These are phyloP conservation scores for Microdochium paspali DNA, from an alignment of 2,329 filamentous ascomycete species.

Conservation along the genomic window DNA sequence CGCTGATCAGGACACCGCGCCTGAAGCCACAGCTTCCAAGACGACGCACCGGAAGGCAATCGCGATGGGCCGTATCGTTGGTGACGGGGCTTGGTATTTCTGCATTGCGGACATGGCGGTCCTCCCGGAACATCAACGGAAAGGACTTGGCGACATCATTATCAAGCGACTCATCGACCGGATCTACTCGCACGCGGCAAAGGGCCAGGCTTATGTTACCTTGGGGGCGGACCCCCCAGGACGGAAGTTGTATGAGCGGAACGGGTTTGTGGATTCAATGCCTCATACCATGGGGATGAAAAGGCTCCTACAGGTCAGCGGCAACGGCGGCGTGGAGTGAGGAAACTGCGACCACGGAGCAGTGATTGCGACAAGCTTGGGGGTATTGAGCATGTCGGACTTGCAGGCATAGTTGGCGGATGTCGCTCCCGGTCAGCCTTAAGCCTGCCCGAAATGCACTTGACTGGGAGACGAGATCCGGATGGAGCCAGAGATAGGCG, in stretches of 20 bases:
- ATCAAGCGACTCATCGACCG: constrained; percentile 29
- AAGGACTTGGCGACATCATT: constrained; percentile 34
- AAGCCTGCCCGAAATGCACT: too few relatives aligned
- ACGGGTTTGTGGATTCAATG: constrained; percentile 33
- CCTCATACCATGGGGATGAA: constrained; percentile 26
- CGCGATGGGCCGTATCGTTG: constrained; percentile 40
- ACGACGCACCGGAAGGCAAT: constrained; percentile 13
- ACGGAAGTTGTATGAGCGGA: constrained; percentile 30
- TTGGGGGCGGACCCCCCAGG: constrained; percentile 35
- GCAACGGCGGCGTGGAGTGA: not conserved
- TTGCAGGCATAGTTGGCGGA: too few relatives aligned
- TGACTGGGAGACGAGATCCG: too few relatives aligned
- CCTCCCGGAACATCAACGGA: constrained; percentile 35
- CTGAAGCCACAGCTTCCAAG: not conserved
- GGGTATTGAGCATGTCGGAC: too few relatives aligned
- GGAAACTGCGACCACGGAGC: too few relatives aligned
- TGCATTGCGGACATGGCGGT: constrained; percentile 39
- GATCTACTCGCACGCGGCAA: constrained; percentile 27
- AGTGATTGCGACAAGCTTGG: too few relatives aligned
- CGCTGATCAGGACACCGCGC: not conserved
- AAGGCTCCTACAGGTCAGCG: not conserved
- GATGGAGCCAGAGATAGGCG: too few relatives aligned
- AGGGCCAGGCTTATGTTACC: constrained; percentile 28
- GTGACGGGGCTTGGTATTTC: constrained; percentile 42
- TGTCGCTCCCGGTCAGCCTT: too few relatives aligned